Percentiles rank a stretch among this genome's conserved stretches.
Conservation (phyloP, 2,329 filamentous ascomycete species). For the Colletotrichum theobromicola region DNA sequence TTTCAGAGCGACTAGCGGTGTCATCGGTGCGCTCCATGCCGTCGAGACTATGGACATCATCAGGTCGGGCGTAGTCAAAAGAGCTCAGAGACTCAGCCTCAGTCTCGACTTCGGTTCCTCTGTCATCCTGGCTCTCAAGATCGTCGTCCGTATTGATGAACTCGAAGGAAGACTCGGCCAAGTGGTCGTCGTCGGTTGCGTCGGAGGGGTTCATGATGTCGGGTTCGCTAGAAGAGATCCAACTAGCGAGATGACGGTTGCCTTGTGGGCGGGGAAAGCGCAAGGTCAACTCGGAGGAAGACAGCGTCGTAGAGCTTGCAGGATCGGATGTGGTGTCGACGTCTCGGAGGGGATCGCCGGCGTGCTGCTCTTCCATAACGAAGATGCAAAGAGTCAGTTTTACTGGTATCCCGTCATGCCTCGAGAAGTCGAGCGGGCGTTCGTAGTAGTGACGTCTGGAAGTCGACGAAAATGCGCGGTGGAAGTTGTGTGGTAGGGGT, state of each 20-base stretch:
- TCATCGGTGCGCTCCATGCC: constrained; percentile 54
- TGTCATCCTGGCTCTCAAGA: constrained; percentile 56
- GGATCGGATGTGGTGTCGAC: constrained; percentile 22
- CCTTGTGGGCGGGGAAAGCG: constrained; percentile 63
- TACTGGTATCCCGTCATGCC: constrained; percentile 40
- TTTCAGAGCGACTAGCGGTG: constrained; percentile 10
- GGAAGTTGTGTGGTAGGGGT: not conserved
- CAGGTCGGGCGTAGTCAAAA: constrained; percentile 51
- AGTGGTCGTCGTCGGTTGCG: constrained; percentile 45
- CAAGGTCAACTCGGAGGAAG: constrained; percentile 53
- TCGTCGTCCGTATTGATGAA: constrained; percentile 61
- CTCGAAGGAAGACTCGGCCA: constrained; percentile 63
- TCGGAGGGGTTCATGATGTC: constrained; percentile 58
- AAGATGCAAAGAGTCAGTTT: constrained; percentile 39
- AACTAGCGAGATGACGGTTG: constrained; percentile 61
- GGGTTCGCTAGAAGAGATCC: constrained; percentile 62
- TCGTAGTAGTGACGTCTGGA: not conserved
- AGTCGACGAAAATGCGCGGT: not conserved
- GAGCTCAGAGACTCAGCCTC: constrained; percentile 56
- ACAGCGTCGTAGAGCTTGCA: constrained; percentile 31
- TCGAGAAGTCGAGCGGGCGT: constrained; percentile 27
- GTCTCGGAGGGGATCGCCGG: constrained; percentile 8
- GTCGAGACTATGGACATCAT: constrained; percentile 57
- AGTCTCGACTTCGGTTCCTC: constrained; percentile 45
- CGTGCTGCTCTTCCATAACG: constrained; percentile 59